Conservation (phyloP, 1,284 basidiomycete genomes). For the Ustilago loliicola region DNA sequence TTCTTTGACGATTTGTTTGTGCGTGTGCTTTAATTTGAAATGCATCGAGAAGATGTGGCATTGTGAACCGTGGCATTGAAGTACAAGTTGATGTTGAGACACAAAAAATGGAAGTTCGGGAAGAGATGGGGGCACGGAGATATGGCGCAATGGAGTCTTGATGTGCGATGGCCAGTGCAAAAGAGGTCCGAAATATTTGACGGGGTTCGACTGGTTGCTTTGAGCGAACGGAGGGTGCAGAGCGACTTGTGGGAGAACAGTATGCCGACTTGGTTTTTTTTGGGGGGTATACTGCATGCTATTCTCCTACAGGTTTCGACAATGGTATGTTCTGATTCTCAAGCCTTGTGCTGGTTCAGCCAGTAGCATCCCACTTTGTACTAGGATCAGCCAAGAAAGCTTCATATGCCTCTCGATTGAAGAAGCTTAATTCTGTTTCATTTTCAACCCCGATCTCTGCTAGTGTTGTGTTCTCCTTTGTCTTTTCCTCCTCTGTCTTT, state of each 20-base stretch:
- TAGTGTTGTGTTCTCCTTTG: slow-evolving; percentile 39
- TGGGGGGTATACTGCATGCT: slow-evolving; percentile 9
- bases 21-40: neutral
- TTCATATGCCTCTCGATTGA: slow-evolving; percentile 63
- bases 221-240: too few species aligned
- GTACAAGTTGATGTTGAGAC: too few species aligned
- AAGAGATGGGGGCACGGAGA: too few species aligned
- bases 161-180: too few species aligned
- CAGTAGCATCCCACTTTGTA: slow-evolving; percentile 62
- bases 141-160: too few species aligned
- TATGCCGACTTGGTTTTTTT: slow-evolving; percentile 1
- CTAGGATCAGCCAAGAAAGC: slow-evolving; percentile 60
- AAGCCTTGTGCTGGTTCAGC: slow-evolving; percentile 7
- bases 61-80: neutral
- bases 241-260: too few species aligned
- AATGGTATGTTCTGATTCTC: neutral
- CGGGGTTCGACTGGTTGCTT: too few species aligned
- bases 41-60: neutral
- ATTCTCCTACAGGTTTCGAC: neutral
- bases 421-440: slow-evolving; percentile 67
- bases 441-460: slow-evolving; percentile 64
- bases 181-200: too few species aligned
- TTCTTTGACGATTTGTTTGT: neutral
- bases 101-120: too few species aligned
- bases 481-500: slow-evolving; percentile 5